Evolutionary conservation across 257 asterid genomes (phyloP), one percentile per base, ranked within the genome.

Genomic region (Cordia subcordata): DNA sequence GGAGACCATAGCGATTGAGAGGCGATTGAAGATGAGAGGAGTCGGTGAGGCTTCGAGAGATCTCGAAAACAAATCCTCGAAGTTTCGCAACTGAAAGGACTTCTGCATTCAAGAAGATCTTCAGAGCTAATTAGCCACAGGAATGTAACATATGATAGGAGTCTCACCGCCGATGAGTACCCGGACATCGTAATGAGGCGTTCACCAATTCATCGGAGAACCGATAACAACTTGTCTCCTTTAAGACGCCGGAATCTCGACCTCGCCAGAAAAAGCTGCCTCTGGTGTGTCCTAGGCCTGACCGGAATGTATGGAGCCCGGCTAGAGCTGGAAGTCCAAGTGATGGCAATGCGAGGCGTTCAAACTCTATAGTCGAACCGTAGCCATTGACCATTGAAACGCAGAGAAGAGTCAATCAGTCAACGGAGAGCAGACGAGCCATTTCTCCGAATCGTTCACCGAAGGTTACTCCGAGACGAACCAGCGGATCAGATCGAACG

Each of bases 71-170:
- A 91, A 72, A 88, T 91, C 68, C 92, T 91, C 21, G 96, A 91
- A 71, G 96, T 95, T 56, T 66, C 86, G 77, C 98, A 91, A 72
- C 95, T 91, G 49, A 91, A 86, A 67, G 98, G 98, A 9, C 95
- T 91, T 18, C 70, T 91, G 6, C 96, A 88, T 62, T 78, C 94
- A 18, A 69, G 69, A 38, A 82, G n/a, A n/a, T n/a, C n/a, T n/a
- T n/a, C n/a, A n/a, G n/a, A n/a, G n/a, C n/a, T n/a, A n/a, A n/a
- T n/a, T n/a, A n/a, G 78, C 64, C 82, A 64, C 27, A 76, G 77
- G 10, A 86, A 81, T 69, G 71, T 82, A 11, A 82, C 86, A 11
- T 81, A 76, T 46, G 69, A 61, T 55, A 80, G 83, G 32, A 19
- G 57, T 39, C 53, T 47, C 57, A 53, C 62, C 20, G 55, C 64